Conservation (phyloP, 208 protist genomes). For the Angomonas ambiguus region DNA sequence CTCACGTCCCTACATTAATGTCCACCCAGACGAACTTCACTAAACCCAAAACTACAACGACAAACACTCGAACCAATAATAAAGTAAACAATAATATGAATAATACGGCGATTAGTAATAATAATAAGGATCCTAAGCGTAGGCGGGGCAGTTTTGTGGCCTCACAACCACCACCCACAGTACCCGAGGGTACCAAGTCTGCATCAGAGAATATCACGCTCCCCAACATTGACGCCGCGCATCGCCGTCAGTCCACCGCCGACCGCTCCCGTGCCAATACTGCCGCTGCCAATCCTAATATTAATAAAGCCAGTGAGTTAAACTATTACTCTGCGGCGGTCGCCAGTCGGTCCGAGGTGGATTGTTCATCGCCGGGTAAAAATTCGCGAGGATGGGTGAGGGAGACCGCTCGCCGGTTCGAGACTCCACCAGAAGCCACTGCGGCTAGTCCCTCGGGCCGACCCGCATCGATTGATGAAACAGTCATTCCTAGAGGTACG, state of each 20-base stretch:
- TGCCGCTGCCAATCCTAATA: no score
- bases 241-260: no score
- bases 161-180: no score
- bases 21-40: background rate
- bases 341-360: no score
- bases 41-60: background rate
- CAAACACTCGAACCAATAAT: background rate
- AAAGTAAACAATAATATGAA: background rate
- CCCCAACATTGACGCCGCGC: no score
- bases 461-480: background rate
- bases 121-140: no score
- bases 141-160: no score
- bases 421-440: background rate
- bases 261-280: no score
- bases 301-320: no score
- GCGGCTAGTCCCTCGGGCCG: background rate
- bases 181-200: no score
- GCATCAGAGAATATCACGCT: no score
- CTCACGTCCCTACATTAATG: background rate
- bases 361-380: background rate
- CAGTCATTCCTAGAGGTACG: background rate
- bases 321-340: no score
- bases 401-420: background rate
- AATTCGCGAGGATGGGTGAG: background rate
- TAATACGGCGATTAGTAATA: constrained; percentile 1